Evolutionary conservation across 306 rosid species (phyloP), one percentile per base, ranked within the genome.

Genomic region (Quercus rubra): DNA sequence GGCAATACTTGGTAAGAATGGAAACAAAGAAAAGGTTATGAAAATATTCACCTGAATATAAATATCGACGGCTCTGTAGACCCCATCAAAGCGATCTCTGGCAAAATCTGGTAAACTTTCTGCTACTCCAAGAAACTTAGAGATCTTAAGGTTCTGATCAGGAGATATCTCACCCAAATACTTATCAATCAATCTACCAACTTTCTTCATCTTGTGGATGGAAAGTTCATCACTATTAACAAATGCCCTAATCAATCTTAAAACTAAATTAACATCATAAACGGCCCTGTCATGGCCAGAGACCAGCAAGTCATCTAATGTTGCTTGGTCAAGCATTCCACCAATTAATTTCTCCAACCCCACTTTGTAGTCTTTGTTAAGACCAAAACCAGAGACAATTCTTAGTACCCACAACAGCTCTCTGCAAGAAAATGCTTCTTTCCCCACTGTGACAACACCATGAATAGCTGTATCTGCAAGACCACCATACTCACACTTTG

Each of bases 281-380:
- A 89, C 89, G 46, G 88, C 87, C 74, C 66, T 82, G 20, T 86
- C 84, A 41, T 82, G 74, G 5, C 93, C 89, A 19, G 87, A 85
- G 15, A 94, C 87, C 17, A 94, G 70, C 46, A 94, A 73, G 75
- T 90, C 97, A 78, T 94, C 98, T 77, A 94, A 55, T 23, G 88
- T 92, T 41, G 96, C 90, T 74, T 89, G 79, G 56, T 90, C 88
- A 74, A 92, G 79, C 83, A 77, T 76, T 25, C 88, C 89, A 28
- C 97, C 97, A 61, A 94, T 92, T 89, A 92, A 75, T 62, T 76
- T 87, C 86, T 94, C 97, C 82, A 92, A 75, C 55, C 86, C 92
- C 61, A 46, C 56, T 55, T 87, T 87, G 62, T 85, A 78, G 23
- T 88, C 86, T 75, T 70, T 85, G 35, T 85, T 83, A 69, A 87